Conservation (phyloP, 1,284 basidiomycete genomes). For the Coniophora puteana region DNA sequence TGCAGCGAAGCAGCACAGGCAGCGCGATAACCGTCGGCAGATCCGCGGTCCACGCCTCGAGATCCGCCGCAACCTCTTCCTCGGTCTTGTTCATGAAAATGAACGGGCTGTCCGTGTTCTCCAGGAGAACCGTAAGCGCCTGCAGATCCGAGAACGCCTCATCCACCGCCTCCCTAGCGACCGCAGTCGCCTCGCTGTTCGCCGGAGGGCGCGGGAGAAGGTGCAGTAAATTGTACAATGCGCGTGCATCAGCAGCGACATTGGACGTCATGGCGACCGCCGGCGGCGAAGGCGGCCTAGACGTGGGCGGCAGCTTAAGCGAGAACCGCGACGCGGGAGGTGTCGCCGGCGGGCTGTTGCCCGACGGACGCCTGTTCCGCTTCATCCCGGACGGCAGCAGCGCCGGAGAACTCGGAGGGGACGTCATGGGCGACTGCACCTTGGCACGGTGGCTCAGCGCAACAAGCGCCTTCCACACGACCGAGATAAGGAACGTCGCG, state of each 20-base stretch:
- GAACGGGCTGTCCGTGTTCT: constrained; percentile 34
- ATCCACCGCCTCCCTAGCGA: constrained; percentile 72
- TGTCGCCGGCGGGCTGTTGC: constrained; percentile 49
- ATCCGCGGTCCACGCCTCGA: constrained; percentile 52
- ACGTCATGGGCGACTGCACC: constrained; percentile 39
- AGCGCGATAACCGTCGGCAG: constrained; percentile 69
- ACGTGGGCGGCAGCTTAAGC: constrained; percentile 65
- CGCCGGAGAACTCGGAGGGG: constrained; percentile 33
- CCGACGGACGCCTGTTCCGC: constrained; percentile 33
- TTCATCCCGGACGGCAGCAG: constrained; percentile 32
- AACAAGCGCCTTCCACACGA: constrained; percentile 69
- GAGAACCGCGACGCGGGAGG: constrained; percentile 59
- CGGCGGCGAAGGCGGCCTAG: constrained; percentile 64
- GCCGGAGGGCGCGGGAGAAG: constrained; percentile 57
- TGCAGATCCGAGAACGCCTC: constrained; percentile 67
- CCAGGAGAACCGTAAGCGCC: constrained; percentile 53
- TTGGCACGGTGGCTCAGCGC: constrained; percentile 60
- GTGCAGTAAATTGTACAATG: constrained; percentile 54
- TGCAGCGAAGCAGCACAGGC: constrained; percentile 53
- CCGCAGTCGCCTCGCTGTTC: constrained; percentile 38
- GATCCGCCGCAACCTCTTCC: constrained; percentile 33
- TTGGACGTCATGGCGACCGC: constrained; percentile 29
- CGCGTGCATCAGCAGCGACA: constrained; percentile 53
- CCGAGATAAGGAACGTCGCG: constrained; percentile 65
- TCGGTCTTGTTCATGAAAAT: constrained; percentile 20